Evolutionary conservation across 495 filamentous ascomycete species (phyloP), one percentile per base, ranked within the genome.

Genomic region (Neurospora sp.): DNA sequence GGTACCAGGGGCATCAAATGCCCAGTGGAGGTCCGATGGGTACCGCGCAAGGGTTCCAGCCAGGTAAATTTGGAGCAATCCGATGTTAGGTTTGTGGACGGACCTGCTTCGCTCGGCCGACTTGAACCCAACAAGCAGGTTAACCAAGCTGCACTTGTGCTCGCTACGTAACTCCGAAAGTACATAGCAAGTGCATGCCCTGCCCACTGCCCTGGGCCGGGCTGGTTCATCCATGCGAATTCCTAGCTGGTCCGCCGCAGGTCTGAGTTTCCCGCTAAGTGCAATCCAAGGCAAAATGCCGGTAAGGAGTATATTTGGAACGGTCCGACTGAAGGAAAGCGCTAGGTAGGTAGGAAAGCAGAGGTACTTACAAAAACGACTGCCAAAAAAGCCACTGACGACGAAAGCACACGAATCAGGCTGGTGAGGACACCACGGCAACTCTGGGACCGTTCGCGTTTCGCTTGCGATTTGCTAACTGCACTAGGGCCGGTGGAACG

Each of bases 301-400:
- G 54, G 54, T 17, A 62, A 66, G 54, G 54, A 66, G 28, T 34
- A 66, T 66, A 31, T 34, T 31, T 66, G 54, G 54, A 34, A 66
- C 54, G 54, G 54, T 66, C 54, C 54, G 54, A 66, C 54, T 66
- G 54, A 62, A 19, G 54, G 54, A 66, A 66, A 66, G 54, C 54
- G 28, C 54, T 19, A 34, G 48, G 5, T 54, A 28, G 24, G 45
- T 31, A 66, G 13, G 15, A 77, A 66, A 81, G 0, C 4, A 76
- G 71, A 77, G 78, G 40, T 79, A 85, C 86, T 84, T 79, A 88
- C 86, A 73, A 87, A 77, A 69, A 84, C 79, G 38, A 85, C 71
- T 42, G 83, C 77, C 62, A 88, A 73, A 70, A 86, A 78, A 39
- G 81, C 79, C 59, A 83, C 74, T 6, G 85, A 85, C 70, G 78